A percentile compares a stretch with the other conserved stretches of the same genome.
Conservation (phyloP, 2,329 filamentous ascomycete species). For the Penicillium sp. region DNA sequence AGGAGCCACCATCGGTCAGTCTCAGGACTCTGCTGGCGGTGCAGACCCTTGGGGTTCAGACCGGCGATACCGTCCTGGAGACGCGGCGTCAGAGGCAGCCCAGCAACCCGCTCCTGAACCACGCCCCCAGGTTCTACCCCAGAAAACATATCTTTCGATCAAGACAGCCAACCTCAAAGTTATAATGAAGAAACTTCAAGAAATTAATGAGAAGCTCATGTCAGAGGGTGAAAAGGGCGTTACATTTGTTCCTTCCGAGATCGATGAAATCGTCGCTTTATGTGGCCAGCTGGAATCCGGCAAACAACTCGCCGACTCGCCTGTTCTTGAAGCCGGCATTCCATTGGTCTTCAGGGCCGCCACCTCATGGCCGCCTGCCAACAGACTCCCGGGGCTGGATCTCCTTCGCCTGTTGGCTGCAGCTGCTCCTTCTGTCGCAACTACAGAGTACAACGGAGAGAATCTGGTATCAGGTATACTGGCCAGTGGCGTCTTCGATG, state of each 20-base stretch:
- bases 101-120: slow-evolving; percentile 39
- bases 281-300: slow-evolving; percentile 64
- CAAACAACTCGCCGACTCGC: slow-evolving; percentile 45
- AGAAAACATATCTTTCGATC: slow-evolving; percentile 78
- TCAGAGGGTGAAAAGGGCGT: slow-evolving; percentile 72
- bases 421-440: slow-evolving; percentile 67
- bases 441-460: slow-evolving; percentile 57
- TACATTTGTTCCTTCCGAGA: slow-evolving; percentile 73
- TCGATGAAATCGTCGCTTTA: slow-evolving; percentile 65
- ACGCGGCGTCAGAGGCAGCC: slow-evolving; percentile 47
- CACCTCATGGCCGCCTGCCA: slow-evolving; percentile 77
- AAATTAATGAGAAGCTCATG: slow-evolving; percentile 71
- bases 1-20: slow-evolving; percentile 77
- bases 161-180: slow-evolving; percentile 70
- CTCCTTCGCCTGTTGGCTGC: slow-evolving; percentile 81
- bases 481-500: slow-evolving; percentile 61
- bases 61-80: slow-evolving; percentile 76
- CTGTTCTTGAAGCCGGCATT: slow-evolving; percentile 58
- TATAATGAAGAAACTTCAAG: slow-evolving; percentile 75
- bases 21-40: slow-evolving; percentile 56
- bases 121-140: slow-evolving; percentile 69
- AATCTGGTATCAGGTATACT: slow-evolving; percentile 67
- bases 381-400: slow-evolving; percentile 83
- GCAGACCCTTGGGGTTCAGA: slow-evolving; percentile 80
- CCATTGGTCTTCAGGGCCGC: slow-evolving; percentile 72